Evolutionary conservation across 768 basidiomycete species (phyloP), one percentile per base, ranked within the genome.

Genomic region (Clavulina sp.): DNA sequence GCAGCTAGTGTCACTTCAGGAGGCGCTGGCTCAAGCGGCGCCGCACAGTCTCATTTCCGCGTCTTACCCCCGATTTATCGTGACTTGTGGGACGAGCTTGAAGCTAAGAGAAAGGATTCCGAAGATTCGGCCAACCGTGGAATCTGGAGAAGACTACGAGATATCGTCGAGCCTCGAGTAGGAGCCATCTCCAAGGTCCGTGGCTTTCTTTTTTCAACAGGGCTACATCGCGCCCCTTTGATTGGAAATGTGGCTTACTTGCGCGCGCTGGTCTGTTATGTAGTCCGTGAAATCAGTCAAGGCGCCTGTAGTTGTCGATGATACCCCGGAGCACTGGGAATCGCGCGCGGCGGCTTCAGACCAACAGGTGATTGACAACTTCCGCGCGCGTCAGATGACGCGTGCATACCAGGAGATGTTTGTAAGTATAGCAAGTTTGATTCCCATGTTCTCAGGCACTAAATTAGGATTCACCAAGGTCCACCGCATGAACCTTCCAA

Each of bases 11-110:
- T 50, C 21, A 47, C 75, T 6, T 63, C 72, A 2, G 71, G 73
- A n/a, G 63, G 62, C 3, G 65, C 71, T 30, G 63, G 65, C 7
- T 68, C 69, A 34, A 65, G 72, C 43, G 68, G 71, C 28, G 72
- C 64, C 41, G 69, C 69, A 43, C 49, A 57, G 32, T 80, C 84
- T 0, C 84, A 80, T 57, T 84, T 85, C 64, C 72, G 86, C 57
- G 63, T 78, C 5, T 69, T 97, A n/a, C 88, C 93, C 5, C 70
- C 80, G 2, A 73, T 75, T 18, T 93, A 81, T 64, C 75, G 89
- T 55, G 84, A 89, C 63, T 68, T 99, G 18, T 99, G 93, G 93
- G 82, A 86, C 51, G 86, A 92, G 62, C 66, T 96, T 16, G 89
- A 91, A 59, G 62, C 57, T 3, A 65, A 68, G 26, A 72, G 84